A percentile compares a stretch with the other conserved stretches of the same genome.
Conservation (phyloP, 805 yeast species). For the Myxozyma mucilagina region DNA sequence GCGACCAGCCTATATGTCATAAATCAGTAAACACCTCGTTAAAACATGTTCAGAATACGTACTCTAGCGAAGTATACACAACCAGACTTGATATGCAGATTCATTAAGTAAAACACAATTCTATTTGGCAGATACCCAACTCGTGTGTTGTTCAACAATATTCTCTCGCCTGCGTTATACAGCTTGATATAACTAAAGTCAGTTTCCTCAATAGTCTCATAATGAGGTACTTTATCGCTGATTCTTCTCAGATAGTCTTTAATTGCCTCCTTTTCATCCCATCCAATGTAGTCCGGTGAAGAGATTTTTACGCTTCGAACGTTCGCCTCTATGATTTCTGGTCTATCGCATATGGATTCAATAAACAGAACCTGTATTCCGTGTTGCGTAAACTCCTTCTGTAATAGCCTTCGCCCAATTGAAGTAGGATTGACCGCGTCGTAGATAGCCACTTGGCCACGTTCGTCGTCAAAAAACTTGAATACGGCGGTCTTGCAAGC, state of each 20-base stretch:
- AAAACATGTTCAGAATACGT: constrained; percentile 44
- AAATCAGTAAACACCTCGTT: not conserved
- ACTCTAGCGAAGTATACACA: constrained; percentile 91
- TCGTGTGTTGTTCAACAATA: constrained; percentile 75
- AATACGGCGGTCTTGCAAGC: constrained; percentile 70
- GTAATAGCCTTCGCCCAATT: constrained; percentile 61
- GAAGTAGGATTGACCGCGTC: constrained; percentile 91
- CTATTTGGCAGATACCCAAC: constrained; percentile 88
- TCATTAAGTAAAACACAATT: constrained; percentile 89
- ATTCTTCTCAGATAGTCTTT: constrained; percentile 76
- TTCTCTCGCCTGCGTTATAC: constrained; percentile 84
- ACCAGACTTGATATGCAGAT: constrained; percentile 81
- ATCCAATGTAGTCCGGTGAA: constrained; percentile 71
- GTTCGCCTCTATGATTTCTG: constrained; percentile 64
- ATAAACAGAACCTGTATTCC: constrained; percentile 81
- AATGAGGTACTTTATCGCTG: constrained; percentile 62
- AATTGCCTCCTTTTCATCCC: constrained; percentile 74
- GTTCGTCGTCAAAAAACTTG: constrained; percentile 66
- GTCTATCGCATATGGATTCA: constrained; percentile 81
- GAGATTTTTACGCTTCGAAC: constrained; percentile 75
- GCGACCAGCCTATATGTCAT: constrained; percentile 40
- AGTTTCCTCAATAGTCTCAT: constrained; percentile 56
- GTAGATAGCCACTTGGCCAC: constrained; percentile 93
- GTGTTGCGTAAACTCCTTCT: constrained; percentile 52
- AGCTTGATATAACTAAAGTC: constrained; percentile 76